These are phyloP conservation scores for Candida schatavii DNA, from an alignment of 805 yeast genomes.

Conservation along the genomic window DNA sequence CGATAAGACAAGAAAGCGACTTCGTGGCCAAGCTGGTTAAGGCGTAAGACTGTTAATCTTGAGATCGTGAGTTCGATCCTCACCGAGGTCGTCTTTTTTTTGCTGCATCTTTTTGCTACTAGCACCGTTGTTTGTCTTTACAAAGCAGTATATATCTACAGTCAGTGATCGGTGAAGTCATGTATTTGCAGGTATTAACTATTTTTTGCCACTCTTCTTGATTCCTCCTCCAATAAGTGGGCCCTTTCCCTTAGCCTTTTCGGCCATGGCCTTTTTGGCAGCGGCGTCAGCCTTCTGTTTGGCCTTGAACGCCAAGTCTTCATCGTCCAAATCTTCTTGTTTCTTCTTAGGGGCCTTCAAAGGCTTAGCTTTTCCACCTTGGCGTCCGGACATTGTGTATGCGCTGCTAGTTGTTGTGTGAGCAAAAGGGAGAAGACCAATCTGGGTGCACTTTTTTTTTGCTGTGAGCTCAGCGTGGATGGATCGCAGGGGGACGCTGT, in stretches of 20 bases:
- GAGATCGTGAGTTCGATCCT: conserved; percentile 26
- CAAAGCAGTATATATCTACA: neutral
- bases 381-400: conserved; percentile 81
- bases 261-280: conserved; percentile 87
- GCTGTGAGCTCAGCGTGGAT: too few relatives aligned
- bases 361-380: conserved; percentile 96
- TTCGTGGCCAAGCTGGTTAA: conserved; percentile 29
- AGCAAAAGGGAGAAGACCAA: too few relatives aligned
- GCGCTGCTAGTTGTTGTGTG: conserved; percentile 7
- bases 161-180: neutral
- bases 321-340: conserved; percentile 75
- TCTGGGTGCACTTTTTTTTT: too few relatives aligned
- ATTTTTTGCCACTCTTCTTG: conserved; percentile 68
- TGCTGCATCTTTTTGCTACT: conserved; percentile 6
- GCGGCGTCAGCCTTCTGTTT: conserved; percentile 94
- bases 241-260: conserved; percentile 84
- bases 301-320: conserved; percentile 85
- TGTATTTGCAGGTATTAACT: neutral
- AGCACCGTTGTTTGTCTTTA: too few relatives aligned
- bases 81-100: conserved; percentile 12
- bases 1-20: conserved; percentile 16
- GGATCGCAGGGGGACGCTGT: too few relatives aligned
- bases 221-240: conserved; percentile 93
- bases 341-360: conserved; percentile 83
- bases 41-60: conserved; percentile 30